A percentile compares a stretch with the other conserved stretches of the same genome.
phyloP scores from a whole-genome alignment of 768 basidiomycete genomes.

The Dacryopinax spathularia region DNA sequence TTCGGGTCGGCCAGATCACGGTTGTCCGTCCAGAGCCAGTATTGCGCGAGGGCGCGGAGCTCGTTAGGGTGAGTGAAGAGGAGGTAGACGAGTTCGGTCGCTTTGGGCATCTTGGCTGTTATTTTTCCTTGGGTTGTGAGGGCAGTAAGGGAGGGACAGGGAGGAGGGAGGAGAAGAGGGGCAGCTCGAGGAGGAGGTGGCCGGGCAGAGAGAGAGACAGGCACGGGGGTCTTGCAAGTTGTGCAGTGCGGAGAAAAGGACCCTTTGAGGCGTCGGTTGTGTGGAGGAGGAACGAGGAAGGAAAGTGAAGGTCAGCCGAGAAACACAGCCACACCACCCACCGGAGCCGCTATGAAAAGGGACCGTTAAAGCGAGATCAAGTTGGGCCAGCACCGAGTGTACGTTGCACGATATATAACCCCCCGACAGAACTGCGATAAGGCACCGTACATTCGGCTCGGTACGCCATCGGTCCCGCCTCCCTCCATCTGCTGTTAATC shows the following conservation, averaged over 20 bases:
- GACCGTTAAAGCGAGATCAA: too few species aligned
- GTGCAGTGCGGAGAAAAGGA: background rate
- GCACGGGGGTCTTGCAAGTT: background rate
- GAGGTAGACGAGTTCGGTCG: slow-evolving; percentile 43
- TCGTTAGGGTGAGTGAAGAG: slow-evolving; percentile 70
- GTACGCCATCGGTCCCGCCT: background rate
- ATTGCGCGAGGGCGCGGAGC: slow-evolving; percentile 70
- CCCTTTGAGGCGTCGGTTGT: background rate
- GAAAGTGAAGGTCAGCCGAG: background rate
- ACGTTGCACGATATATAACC: too few species aligned
- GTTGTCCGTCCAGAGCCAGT: slow-evolving; percentile 67
- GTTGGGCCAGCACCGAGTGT: too few species aligned
- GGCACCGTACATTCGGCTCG: background rate
- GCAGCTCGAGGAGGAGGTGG: background rate
- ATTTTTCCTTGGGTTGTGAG: background rate
- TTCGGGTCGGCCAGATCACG: slow-evolving; percentile 64
- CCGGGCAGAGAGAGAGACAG: background rate
- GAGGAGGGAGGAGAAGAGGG: background rate
- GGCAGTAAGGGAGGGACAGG: background rate
- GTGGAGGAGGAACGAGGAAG: background rate
- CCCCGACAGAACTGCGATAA: too few species aligned
- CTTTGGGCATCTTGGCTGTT: slow-evolving; percentile 4
- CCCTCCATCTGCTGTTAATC: too few species aligned
- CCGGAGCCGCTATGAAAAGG: background rate
- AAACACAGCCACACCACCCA: background rate